Base-by-base conservation (phyloP, 129 eudicot species). In the Ambrosia trifida region DNA sequence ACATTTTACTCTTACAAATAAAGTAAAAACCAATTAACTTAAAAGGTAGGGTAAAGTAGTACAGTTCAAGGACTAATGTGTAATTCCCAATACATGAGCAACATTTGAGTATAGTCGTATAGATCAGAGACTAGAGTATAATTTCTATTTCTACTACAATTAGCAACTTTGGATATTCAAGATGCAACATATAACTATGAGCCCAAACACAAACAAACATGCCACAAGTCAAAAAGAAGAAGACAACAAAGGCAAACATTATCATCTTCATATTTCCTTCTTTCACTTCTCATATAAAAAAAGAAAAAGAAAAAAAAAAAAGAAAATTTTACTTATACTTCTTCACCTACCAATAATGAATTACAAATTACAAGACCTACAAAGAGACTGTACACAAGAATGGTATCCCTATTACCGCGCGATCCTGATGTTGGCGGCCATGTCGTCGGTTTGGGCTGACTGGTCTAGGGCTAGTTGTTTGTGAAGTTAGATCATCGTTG, bases 321-420 rank as follows among this genome's bases (percentile, higher is more conserved):
- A 35, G 63, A 68, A 66, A 81, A 28, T 32, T 18, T 77, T 70
- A 77, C 81, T 70, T 77, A 35, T 69, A 60, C 81, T 70, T 75
- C 68, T 67, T 69, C 72, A 74, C 67, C 78, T 74, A 74, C 84
- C 81, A 83, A 70, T 76, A 75, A 80, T 82, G 83, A 85, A 81
- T 85, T 85, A 76, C 83, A 88, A 58, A 81, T 75, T 85, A 72
- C 85, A 88, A 80, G 62, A 72, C 80, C 80, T 74, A 78, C 64
- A 76, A 68, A 61, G 68, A 35, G 73, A 76, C 93, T 91, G 91
- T 91, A 88, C 98, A 88, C 85, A 86, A 91, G 91, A 91, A 91
- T 86, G 78, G 65, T 33, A 69, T 77, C 65, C 71, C 63, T 64
- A 31, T 54, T 31, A 58, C 67, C 74, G 35, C 35, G 18, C 28